Evolutionary conservation across 2,329 filamentous ascomycete genomes (phyloP).

Genomic region (Emydomyces testavorans): DNA sequence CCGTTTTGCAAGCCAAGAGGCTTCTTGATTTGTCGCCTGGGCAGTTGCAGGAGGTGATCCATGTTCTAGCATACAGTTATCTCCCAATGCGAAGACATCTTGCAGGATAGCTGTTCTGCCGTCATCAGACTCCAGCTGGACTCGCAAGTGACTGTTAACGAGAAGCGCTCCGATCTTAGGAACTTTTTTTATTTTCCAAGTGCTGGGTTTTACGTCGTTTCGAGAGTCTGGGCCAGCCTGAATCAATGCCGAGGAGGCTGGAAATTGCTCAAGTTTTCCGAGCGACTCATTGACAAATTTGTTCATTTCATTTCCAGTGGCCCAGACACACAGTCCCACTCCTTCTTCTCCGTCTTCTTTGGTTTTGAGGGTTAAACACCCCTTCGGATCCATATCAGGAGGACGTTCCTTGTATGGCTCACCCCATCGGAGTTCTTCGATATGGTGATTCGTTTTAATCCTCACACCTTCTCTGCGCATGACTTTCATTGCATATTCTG

Average conservation of each 20-base stretch:
- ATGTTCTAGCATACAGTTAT: slow-evolving; percentile 45
- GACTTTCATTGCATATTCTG: slow-evolving; percentile 45
- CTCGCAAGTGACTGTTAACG: slow-evolving; percentile 45
- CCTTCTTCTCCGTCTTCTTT: slow-evolving; percentile 49
- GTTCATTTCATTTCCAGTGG: slow-evolving; percentile 46
- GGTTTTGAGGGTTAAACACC: slow-evolving; percentile 42
- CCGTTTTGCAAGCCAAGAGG: slow-evolving; percentile 45
- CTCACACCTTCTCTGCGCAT: slow-evolving; percentile 46
- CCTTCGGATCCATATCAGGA: slow-evolving; percentile 34
- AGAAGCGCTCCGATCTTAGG: slow-evolving; percentile 40
- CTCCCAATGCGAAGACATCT: slow-evolving; percentile 46
- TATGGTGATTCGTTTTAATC: slow-evolving; percentile 49
- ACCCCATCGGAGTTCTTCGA: slow-evolving; percentile 43
- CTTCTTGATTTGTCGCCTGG: slow-evolving; percentile 49
- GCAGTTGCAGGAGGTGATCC: slow-evolving; percentile 46
- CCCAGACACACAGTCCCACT: slow-evolving; percentile 51
- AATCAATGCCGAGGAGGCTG: slow-evolving; percentile 12
- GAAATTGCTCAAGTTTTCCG: slow-evolving; percentile 12
- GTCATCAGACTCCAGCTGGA: slow-evolving; percentile 39
- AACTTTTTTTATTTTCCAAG: slow-evolving; percentile 43
- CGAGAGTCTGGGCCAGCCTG: neutral
- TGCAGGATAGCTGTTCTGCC: slow-evolving; percentile 35
- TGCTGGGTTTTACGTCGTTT: slow-evolving; percentile 14
- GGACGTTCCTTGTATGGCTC: slow-evolving; percentile 32
- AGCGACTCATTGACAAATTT: slow-evolving; percentile 42